phyloP scores from a whole-genome alignment of 1,139 yeast species.

The Pichia sp. region DNA sequence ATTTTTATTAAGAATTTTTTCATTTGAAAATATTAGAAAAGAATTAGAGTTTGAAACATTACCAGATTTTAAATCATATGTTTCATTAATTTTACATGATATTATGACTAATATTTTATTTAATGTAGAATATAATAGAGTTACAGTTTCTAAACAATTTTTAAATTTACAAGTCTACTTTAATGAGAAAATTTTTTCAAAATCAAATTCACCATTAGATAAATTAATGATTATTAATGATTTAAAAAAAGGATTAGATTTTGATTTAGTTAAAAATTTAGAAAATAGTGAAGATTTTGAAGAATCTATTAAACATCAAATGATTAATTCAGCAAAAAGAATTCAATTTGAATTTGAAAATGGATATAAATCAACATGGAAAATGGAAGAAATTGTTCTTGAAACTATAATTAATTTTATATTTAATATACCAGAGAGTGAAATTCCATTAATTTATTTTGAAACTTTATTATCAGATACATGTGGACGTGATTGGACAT shows the following conservation, averaged over 20 bases:
- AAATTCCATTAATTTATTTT: conserved; percentile 69
- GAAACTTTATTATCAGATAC: conserved; percentile 84
- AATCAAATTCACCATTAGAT: conserved; percentile 79
- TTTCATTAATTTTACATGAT: conserved; percentile 66
- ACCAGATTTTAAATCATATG: conserved; percentile 57
- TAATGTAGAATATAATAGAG: conserved; percentile 81
- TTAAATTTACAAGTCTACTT: conserved; percentile 71
- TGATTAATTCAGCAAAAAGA: conserved; percentile 30
- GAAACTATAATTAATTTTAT: conserved; percentile 77
- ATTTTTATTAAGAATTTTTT: conserved; percentile 59
- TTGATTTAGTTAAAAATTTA: conserved; percentile 25
- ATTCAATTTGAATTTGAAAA: conserved; percentile 28
- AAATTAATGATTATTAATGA: conserved; percentile 40
- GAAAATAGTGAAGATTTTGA: conserved; percentile 34
- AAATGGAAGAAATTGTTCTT: conserved; percentile 83
- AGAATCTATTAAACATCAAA: conserved; percentile 24
- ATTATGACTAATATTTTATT: conserved; percentile 67
- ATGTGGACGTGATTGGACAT: conserved; percentile 48
- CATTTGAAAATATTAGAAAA: conserved; percentile 29
- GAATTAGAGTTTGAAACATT: conserved; percentile 56
- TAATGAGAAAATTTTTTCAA: conserved; percentile 63
- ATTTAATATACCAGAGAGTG: conserved; percentile 63
- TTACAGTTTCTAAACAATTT: conserved; percentile 79
- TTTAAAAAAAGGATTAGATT: conserved; percentile 30
- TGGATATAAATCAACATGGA: conserved; percentile 66